Evolutionary conservation across 495 filamentous ascomycete species (phyloP).

Genomic region (Podospora anserina): DNA sequence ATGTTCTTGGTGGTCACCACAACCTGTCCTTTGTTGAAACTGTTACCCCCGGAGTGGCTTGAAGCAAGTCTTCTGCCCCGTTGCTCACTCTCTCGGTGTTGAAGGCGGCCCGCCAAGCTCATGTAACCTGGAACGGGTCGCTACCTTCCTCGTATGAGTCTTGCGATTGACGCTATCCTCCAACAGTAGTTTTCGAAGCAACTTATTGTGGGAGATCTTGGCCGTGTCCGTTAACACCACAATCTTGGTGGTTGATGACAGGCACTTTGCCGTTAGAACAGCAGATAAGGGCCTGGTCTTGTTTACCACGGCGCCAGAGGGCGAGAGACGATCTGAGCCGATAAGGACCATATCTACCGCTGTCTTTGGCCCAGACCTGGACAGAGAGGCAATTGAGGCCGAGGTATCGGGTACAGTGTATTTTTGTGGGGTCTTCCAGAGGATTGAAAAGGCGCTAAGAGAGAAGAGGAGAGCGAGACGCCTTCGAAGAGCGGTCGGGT

Average conservation of each 20-base stretch:
- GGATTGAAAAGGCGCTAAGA: slow-evolving; percentile 38
- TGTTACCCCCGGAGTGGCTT: neutral
- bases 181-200: no score
- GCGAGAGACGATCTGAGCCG: slow-evolving; percentile 60
- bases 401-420: slow-evolving; percentile 59
- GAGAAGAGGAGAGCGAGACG: slow-evolving; percentile 49
- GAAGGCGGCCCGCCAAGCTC: slow-evolving; percentile 41
- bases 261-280: slow-evolving; percentile 48
- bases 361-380: neutral
- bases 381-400: slow-evolving; percentile 46
- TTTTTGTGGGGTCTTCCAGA: slow-evolving; percentile 29
- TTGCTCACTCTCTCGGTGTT: slow-evolving; percentile 23
- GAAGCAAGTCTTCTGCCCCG: slow-evolving; percentile 13
- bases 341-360: slow-evolving; percentile 54
- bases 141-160: slow-evolving; percentile 48
- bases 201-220: slow-evolving; percentile 48
- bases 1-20: slow-evolving; percentile 50
- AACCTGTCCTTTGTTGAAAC: neutral
- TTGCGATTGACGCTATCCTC: slow-evolving; percentile 9
- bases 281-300: slow-evolving; percentile 62
- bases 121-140: slow-evolving; percentile 44
- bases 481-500: slow-evolving; percentile 67
- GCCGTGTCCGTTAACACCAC: slow-evolving; percentile 57
- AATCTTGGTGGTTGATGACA: slow-evolving; percentile 43
- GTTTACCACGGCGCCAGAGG: slow-evolving; percentile 58